These are phyloP conservation scores for Pyrus pyrifolia DNA, from an alignment of 306 rosid species.

Conservation along the genomic window DNA sequence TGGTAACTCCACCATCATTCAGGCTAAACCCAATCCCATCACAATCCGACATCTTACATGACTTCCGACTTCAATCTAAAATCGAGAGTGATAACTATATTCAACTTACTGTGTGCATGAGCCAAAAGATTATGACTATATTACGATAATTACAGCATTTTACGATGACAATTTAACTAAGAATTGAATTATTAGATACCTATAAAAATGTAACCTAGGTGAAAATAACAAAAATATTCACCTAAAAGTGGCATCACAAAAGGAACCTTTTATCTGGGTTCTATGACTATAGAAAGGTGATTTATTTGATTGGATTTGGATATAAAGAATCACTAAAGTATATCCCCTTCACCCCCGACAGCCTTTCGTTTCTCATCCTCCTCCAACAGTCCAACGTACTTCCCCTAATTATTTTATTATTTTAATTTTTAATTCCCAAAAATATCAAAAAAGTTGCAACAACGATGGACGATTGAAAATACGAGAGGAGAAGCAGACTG, in stretches of 20 bases:
- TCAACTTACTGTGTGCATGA: no score
- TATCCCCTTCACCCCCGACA: neutral
- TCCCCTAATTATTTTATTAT: neutral
- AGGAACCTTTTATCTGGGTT: neutral
- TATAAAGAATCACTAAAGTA: neutral
- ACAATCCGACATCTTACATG: no score
- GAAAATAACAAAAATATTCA: neutral
- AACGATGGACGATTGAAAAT: constrained; percentile 2
- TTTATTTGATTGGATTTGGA: neutral
- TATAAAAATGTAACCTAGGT: neutral
- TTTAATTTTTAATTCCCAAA: neutral
- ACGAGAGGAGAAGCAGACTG: neutral
- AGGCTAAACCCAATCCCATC: no score
- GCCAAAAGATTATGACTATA: no score
- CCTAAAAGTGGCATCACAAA: neutral
- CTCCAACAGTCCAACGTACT: neutral
- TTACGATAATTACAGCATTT: no score
- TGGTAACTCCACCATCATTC: no score
- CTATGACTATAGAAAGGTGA: neutral
- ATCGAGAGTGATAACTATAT: no score
- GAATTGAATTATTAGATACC: neutral
- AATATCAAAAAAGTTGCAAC: neutral
- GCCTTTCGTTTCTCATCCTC: constrained; percentile 19
- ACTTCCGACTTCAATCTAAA: fast-evolving
- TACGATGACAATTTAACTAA: no score